phyloP scores from a whole-genome alignment of 108 stramenopile genomes.

The Cyclotella baltica region DNA sequence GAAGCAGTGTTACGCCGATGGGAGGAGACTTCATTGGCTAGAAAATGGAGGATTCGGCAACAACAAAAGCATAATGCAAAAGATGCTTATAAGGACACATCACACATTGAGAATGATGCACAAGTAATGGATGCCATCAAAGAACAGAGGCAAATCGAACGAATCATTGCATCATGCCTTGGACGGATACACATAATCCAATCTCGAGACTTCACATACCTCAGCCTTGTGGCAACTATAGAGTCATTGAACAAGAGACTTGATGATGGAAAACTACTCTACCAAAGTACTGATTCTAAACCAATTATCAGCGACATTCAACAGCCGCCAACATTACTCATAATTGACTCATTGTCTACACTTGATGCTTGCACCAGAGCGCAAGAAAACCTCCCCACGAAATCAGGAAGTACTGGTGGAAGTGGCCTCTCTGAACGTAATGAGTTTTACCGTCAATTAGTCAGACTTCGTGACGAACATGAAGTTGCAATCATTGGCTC shows the following conservation, averaged over 20 bases:
- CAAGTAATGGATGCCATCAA: neutral
- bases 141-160: slow-evolving; percentile 47
- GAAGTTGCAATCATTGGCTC: slow-evolving; percentile 48
- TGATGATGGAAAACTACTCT: slow-evolving; percentile 23
- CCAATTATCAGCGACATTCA: neutral
- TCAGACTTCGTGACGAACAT: slow-evolving; percentile 45
- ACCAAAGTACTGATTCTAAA: neutral
- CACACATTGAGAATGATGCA: neutral
- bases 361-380: slow-evolving; percentile 45
- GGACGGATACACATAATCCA: slow-evolving; percentile 53
- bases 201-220: slow-evolving; percentile 56
- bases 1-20: slow-evolving; percentile 56
- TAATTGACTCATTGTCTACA: slow-evolving; percentile 54
- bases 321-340: slow-evolving; percentile 39
- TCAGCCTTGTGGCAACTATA: slow-evolving; percentile 53
- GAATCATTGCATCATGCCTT: slow-evolving; percentile 41
- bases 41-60: slow-evolving; percentile 43
- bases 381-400: slow-evolving; percentile 47
- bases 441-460: slow-evolving; percentile 55
- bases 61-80: neutral
- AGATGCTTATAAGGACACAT: neutral
- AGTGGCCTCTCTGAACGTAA: slow-evolving; percentile 54
- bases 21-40: slow-evolving; percentile 45
- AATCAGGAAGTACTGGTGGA: slow-evolving; percentile 11
- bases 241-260: slow-evolving; percentile 44